Evolutionary conservation across 2,329 filamentous ascomycete species (phyloP).

Genomic region (Coniochaeta sp.): DNA sequence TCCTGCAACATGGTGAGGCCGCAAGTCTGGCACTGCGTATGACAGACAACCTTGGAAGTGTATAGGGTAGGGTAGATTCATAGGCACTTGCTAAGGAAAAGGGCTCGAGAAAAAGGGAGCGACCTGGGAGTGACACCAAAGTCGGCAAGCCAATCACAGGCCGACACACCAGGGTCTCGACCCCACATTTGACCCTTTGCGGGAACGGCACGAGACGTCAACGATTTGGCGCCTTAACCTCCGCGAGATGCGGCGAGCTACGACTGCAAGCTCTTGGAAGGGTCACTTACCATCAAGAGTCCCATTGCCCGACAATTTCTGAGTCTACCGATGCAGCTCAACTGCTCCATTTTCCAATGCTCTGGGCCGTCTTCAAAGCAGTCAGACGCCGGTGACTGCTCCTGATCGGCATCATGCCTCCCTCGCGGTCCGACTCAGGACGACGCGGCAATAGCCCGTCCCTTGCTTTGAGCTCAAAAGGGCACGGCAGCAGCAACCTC

Average conservation of each 20-base stretch:
- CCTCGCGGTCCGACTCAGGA: slow-evolving; percentile 15
- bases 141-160: not conserved
- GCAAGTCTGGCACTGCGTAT: not conserved
- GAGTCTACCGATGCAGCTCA: not conserved
- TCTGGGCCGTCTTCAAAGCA: slow-evolving; percentile 26
- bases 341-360: slow-evolving; percentile 19
- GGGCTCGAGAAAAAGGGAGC: not conserved
- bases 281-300: not conserved
- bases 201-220: not conserved
- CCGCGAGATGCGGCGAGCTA: not conserved
- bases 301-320: not conserved
- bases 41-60: not conserved
- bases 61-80: not conserved
- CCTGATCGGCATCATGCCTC: slow-evolving; percentile 24
- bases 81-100: not conserved
- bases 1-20: not conserved
- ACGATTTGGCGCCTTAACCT: not conserved
- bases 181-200: not conserved
- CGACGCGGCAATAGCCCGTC: slow-evolving; percentile 5
- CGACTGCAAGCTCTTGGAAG: not conserved
- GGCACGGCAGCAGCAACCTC: not conserved
- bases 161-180: not conserved
- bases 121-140: no score
- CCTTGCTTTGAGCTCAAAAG: slow-evolving; percentile 18
- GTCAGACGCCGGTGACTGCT: slow-evolving; percentile 35